phyloP scores from a whole-genome alignment of 345 rosid species.

The Punica granatum region DNA sequence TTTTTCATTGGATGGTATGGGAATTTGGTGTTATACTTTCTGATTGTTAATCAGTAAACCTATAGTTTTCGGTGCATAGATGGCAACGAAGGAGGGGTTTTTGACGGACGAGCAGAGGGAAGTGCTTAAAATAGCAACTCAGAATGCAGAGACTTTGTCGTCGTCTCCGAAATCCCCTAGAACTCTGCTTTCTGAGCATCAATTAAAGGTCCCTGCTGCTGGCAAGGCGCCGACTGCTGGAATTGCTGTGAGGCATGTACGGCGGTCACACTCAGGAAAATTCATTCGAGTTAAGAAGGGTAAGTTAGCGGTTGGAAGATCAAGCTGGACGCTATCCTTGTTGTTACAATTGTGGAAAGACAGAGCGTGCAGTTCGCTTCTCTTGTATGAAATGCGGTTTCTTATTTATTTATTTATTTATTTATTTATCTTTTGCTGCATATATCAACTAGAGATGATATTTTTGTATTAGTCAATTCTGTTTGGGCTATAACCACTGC shows the following conservation, averaged over 20 bases:
- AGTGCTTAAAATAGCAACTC: slow-evolving; percentile 59
- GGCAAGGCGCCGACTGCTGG: slow-evolving; percentile 61
- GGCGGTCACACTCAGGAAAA: slow-evolving; percentile 86
- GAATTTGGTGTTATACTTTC: background rate
- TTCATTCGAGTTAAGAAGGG: slow-evolving; percentile 77
- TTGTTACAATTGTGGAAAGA: background rate
- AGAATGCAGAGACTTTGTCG: slow-evolving; percentile 44
- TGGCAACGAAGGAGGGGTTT: slow-evolving; percentile 79
- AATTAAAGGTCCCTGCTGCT: slow-evolving; percentile 50
- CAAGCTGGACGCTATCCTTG: background rate
- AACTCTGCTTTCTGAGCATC: slow-evolving; percentile 55
- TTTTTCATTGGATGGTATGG: background rate
- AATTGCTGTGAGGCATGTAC: slow-evolving; percentile 63
- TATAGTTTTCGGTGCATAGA: slow-evolving; percentile 23
- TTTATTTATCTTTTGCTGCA: background rate
- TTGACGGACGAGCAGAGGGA: slow-evolving; percentile 85
- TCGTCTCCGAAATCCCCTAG: slow-evolving; percentile 80
- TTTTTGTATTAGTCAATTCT: background rate
- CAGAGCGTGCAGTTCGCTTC: no score
- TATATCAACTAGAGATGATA: background rate
- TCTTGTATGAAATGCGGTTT: background rate
- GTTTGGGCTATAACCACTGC: background rate
- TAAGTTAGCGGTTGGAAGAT: slow-evolving; percentile 16
- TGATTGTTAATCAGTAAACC: slow-evolving; percentile 8
- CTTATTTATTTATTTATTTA: background rate